Percentiles rank a stretch among this genome's conserved stretches.
Conservation (phyloP, 345 rosid species). For the Arabidopsis suecica region DNA sequence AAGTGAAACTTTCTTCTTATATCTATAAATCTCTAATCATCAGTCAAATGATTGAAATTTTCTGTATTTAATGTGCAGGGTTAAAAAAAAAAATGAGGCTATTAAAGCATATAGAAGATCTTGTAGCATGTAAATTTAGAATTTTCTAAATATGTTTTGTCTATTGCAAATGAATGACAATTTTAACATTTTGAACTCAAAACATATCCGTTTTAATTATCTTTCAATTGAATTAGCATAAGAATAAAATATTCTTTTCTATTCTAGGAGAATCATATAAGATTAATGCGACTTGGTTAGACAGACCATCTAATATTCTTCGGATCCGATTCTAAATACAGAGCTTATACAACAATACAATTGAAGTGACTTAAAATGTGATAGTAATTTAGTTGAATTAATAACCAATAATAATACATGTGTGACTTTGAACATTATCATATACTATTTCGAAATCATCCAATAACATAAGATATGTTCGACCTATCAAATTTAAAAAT, state of each 20-base stretch:
- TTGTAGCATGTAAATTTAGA: background rate
- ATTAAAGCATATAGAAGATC: background rate
- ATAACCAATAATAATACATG: background rate
- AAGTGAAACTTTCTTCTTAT: background rate
- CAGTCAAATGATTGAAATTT: background rate
- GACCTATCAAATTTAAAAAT: too few relatives aligned
- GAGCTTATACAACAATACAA: background rate
- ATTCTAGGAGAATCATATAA: background rate
- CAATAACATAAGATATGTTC: background rate
- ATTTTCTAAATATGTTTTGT: background rate
- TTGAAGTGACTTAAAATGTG: background rate
- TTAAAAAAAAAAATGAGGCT: background rate
- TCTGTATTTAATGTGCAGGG: slow-evolving; percentile 9
- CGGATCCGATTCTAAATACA: background rate
- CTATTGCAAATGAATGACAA: background rate
- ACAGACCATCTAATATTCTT: slow-evolving; percentile 1
- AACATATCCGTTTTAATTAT: background rate
- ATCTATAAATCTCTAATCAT: background rate
- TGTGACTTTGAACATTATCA: background rate
- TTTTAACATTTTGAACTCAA: background rate
- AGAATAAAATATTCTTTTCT: background rate
- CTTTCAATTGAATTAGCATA: too few relatives aligned
- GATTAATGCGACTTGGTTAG: slow-evolving; percentile 5
- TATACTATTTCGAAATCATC: background rate
- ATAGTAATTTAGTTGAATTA: background rate